These are phyloP conservation scores for Dovyalis caffra DNA, from an alignment of 345 rosid genomes.

Conservation along the genomic window DNA sequence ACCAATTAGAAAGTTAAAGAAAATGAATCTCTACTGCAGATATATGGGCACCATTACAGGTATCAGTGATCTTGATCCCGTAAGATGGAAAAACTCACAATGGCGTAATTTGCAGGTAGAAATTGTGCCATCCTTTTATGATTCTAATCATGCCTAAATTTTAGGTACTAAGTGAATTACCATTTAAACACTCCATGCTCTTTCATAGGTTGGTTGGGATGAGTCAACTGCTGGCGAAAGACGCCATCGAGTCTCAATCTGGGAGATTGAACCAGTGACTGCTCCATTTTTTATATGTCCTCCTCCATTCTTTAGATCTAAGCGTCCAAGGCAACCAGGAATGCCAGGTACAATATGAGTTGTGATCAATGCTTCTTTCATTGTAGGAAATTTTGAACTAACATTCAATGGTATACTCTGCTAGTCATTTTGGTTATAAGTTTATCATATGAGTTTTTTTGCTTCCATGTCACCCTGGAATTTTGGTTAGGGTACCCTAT, in stretches of 20 bases:
- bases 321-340: conserved; percentile 76
- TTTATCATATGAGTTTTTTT: background rate
- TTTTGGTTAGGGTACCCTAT: background rate
- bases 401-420: background rate
- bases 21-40: conserved; percentile 41
- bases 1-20: background rate
- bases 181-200: background rate
- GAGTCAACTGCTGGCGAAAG: conserved; percentile 91
- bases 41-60: conserved; percentile 97
- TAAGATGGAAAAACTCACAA: conserved; percentile 92
- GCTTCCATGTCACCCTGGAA: background rate
- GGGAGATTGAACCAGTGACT: conserved; percentile 96
- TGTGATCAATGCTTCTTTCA: background rate
- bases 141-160: background rate
- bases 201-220: conserved; percentile 93
- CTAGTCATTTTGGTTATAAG: background rate
- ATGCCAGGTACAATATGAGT: conserved; percentile 52
- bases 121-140: background rate
- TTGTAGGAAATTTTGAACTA: background rate
- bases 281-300: conserved; percentile 94
- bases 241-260: conserved; percentile 76
- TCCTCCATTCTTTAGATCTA: conserved; percentile 85
- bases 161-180: background rate
- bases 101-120: conserved; percentile 93
- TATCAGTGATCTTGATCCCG: conserved; percentile 78